phyloP scores from a whole-genome alignment of 2,329 filamentous ascomycete species.

The Diaporthe caulivora region DNA sequence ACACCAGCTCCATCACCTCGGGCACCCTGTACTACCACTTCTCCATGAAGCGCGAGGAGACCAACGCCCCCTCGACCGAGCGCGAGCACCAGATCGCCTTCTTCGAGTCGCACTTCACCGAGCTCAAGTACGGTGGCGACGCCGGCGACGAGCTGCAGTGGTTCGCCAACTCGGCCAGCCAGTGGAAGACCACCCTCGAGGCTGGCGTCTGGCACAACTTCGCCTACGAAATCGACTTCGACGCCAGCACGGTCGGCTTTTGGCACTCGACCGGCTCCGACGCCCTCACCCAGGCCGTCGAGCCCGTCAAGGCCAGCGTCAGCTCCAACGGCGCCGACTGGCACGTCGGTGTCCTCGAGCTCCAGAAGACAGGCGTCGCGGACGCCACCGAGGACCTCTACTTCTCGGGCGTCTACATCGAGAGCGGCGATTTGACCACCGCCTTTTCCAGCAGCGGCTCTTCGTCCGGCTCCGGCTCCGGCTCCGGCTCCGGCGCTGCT shows the following conservation, averaged over 20 bases:
- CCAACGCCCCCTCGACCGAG: constrained; percentile 68
- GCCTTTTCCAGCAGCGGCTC: constrained; percentile 35
- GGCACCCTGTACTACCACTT: constrained; percentile 78
- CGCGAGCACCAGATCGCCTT: constrained; percentile 73
- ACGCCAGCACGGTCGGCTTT: constrained; percentile 68
- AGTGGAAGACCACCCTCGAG: constrained; percentile 71
- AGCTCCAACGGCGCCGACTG: constrained; percentile 75
- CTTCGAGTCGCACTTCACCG: constrained; percentile 77
- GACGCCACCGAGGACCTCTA: constrained; percentile 72
- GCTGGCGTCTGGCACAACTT: constrained; percentile 78
- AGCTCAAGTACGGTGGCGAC: constrained; percentile 70
- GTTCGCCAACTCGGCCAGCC: constrained; percentile 66
- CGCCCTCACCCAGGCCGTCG: constrained; percentile 66
- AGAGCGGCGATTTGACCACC: constrained; percentile 58
- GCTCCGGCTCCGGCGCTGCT: constrained; percentile 26
- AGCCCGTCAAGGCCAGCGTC: constrained; percentile 67
- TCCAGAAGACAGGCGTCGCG: constrained; percentile 62
- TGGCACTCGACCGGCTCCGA: constrained; percentile 74
- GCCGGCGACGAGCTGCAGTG: constrained; percentile 67
- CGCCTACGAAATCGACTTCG: constrained; percentile 78
- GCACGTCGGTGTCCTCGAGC: constrained; percentile 75
- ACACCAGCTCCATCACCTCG: constrained; percentile 70
- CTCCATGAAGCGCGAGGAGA: constrained; percentile 66
- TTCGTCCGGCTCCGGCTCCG: constrained; percentile 37
- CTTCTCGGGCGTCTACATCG: constrained; percentile 77